Evolutionary conservation across 2,329 filamentous ascomycete species (phyloP), one percentile per base, ranked within the genome.

Genomic region (Metarhizium rileyi): DNA sequence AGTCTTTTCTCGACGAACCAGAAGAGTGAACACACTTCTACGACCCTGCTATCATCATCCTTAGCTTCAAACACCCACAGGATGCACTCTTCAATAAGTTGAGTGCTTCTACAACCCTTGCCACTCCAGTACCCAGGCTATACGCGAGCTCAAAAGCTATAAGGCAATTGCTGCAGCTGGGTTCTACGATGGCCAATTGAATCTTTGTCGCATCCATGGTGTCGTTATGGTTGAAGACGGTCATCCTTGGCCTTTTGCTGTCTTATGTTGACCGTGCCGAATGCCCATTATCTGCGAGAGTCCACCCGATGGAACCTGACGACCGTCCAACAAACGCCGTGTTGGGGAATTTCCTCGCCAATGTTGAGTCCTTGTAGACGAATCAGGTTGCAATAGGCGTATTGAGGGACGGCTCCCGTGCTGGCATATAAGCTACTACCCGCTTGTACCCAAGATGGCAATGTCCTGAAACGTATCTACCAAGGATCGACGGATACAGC

Each of bases 21-120:
- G 53, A 59, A 45, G 53, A 47, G 8, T 61, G 52, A 54, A 55
- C 57, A 30, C 7, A 25, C 4, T 55, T 57, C 10, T 61, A 58
- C 23, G 47, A 60, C 46, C 58, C 55, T 0, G 47, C 44, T 3
- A 8, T 47, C 8, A 56, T 59, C 26, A 41, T 49, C 10, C 25
- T 59, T 4, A 52, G 50, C 28, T 58, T 53, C 26, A 3, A 55
- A 7, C 8, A 53, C 27, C 53, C 53, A 5, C 22, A 56, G 28
- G 55, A 61, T 28, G 55, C 53, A 1, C 55, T 61, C 14, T 58
- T 58, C 12, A 54, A 55, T n/a, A 50, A 36, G 50, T 30, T n/a
- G 44, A 51, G 30, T 60, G 56, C 36, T 58, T 58, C 50, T 58
- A 55, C 22, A 59, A 58, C 23, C 51, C 47, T 20, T 57, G 57